Conservation (phyloP, 2,329 filamentous ascomycete genomes). For the Colletotrichum tamarilloi region DNA sequence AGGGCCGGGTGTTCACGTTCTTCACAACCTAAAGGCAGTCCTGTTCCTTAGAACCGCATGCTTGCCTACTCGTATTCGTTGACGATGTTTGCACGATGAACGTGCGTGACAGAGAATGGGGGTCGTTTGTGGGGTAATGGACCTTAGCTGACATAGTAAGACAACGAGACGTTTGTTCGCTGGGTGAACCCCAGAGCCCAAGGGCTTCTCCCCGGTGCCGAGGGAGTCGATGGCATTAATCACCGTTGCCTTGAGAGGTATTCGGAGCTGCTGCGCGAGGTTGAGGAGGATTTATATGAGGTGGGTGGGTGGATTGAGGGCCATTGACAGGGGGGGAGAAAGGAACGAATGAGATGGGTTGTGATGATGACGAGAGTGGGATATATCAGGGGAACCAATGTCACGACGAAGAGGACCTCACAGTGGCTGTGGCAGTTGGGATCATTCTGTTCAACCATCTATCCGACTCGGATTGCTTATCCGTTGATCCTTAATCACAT, state of each 20-base stretch:
- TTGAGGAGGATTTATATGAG: not conserved
- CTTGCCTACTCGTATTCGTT: too few species aligned
- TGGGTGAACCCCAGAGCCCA: not conserved
- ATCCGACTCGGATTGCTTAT: not conserved
- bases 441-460: not conserved
- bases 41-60: too few species aligned
- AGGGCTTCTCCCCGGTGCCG: not conserved
- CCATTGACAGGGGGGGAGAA: not conserved
- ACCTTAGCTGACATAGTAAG: not conserved
- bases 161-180: not conserved
- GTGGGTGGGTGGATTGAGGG: not conserved
- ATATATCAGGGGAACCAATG: too few species aligned
- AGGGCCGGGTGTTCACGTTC: too few species aligned
- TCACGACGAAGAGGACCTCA: too few species aligned
- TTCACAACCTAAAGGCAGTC: too few species aligned
- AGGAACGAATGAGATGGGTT: not conserved
- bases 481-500: not conserved
- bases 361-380: not conserved
- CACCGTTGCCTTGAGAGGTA: not conserved
- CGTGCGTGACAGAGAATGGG: too few species aligned
- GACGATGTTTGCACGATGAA: too few species aligned
- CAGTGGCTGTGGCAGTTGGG: too few species aligned
- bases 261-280: not conserved
- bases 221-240: not conserved
- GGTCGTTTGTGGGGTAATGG: too few species aligned